A percentile compares a stretch with the other conserved stretches of the same genome.
These are phyloP conservation scores for Solioccasus polychromus DNA, from an alignment of 768 basidiomycete genomes.

Conservation along the genomic window DNA sequence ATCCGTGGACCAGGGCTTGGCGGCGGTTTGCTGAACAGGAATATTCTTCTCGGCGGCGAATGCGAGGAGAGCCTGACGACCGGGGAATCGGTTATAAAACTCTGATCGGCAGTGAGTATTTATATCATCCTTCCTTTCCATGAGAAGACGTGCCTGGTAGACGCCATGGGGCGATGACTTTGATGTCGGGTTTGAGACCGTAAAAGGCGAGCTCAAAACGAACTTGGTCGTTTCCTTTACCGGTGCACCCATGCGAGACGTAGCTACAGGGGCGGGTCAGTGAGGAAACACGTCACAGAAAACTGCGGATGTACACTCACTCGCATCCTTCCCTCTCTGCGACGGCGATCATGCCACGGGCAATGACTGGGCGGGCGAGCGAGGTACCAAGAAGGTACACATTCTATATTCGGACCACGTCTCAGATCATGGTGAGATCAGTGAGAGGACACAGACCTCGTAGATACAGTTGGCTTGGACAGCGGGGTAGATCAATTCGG, in stretches of 20 bases:
- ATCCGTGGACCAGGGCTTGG: constrained; percentile 99
- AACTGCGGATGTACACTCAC: constrained; percentile 44
- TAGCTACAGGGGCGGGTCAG: constrained; percentile 47
- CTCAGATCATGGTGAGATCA: not conserved
- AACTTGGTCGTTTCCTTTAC: constrained; percentile 99
- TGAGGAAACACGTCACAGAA: not conserved
- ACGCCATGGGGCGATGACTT: constrained; percentile 98
- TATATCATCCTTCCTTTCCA: not conserved
- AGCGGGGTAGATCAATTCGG: constrained; percentile 95
- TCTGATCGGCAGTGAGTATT: constrained; percentile 40
- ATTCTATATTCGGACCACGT: constrained; percentile 46
- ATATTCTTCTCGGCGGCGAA: constrained; percentile 88
- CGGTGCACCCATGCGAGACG: constrained; percentile 98
- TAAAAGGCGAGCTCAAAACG: constrained; percentile 99
- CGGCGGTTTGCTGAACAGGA: constrained; percentile 90
- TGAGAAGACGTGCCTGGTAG: constrained; percentile 62
- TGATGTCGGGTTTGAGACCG: constrained; percentile 97
- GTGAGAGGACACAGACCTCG: constrained; percentile 53
- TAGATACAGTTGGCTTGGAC: constrained; percentile 99
- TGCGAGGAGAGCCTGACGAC: constrained; percentile 87
- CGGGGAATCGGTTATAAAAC: constrained; percentile 97
- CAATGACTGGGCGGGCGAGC: constrained; percentile 96
- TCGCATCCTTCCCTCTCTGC: constrained; percentile 94
- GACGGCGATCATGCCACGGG: constrained; percentile 95
- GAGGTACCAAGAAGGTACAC: constrained; percentile 98